A percentile compares a stretch with the other conserved stretches of the same genome.
Evolutionary conservation across 805 yeast genomes (phyloP).

Genomic region (Ogataea haglerorum): DNA sequence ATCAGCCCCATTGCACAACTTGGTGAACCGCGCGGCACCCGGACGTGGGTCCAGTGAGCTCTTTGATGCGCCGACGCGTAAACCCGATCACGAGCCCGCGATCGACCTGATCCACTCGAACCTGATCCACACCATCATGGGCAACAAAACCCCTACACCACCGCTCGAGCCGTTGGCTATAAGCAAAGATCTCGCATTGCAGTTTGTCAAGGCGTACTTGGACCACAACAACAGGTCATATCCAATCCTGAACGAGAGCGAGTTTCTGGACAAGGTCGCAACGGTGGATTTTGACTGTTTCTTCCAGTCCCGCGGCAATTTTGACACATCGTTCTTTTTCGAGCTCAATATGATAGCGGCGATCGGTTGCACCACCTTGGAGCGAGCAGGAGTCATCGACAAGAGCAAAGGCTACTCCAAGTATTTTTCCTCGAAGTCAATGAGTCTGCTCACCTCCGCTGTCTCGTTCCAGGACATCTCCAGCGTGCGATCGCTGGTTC

Average conservation of each 20-base stretch:
- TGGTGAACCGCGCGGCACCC: conserved; percentile 3
- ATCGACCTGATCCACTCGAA: conserved; percentile 16
- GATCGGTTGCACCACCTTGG: conserved; percentile 51
- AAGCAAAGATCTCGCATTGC: conserved; percentile 26
- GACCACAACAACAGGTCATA: conserved; percentile 43
- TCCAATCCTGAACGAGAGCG: conserved; percentile 41
- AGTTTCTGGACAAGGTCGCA: conserved; percentile 33
- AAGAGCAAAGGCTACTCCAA: conserved; percentile 38
- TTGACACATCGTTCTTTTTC: conserved; percentile 35
- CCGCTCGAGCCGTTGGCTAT: conserved; percentile 28
- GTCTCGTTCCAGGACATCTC: conserved; percentile 39
- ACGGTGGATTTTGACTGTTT: conserved; percentile 21
- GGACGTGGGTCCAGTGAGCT: background rate
- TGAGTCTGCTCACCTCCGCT: conserved; percentile 37
- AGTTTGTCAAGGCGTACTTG: conserved; percentile 43
- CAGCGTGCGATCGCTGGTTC: conserved; percentile 39
- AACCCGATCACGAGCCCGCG: conserved; percentile 1
- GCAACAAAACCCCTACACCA: conserved; percentile 26
- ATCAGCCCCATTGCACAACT: conserved; percentile 14
- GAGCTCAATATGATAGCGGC: conserved; percentile 52
- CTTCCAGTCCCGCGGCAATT: conserved; percentile 10
- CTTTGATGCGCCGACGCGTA: background rate
- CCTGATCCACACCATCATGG: conserved; percentile 22
- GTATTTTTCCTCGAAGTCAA: conserved; percentile 39
- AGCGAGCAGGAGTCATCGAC: conserved; percentile 37